Evolutionary conservation across 2,329 filamentous ascomycete species (phyloP), one percentile per base, ranked within the genome.

Genomic region (Chaetomiaceae sp.): DNA sequence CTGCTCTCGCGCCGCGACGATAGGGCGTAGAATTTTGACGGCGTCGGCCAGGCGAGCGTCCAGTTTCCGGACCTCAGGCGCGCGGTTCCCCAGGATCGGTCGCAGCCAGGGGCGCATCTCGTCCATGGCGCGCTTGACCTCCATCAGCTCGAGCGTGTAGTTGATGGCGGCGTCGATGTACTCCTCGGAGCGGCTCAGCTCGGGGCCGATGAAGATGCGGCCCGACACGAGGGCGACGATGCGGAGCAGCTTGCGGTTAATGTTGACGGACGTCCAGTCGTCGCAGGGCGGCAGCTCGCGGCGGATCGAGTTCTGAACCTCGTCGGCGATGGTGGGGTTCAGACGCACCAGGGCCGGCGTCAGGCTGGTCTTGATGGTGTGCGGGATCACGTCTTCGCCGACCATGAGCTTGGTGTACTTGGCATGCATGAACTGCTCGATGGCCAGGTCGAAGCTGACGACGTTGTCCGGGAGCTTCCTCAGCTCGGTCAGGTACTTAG

Each of bases 151-250:
- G 14, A 70, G 43, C 7, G 72, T 73, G 55, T 71, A 75, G 53
- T 69, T 69, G 48, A 74, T 72, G n/a, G 68, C 65, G 5, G 67
- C 62, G 32, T 73, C 64, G 3, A 75, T 56, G 54, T 74, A 75
- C 20, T 64, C 60, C 32, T 71, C 68, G 3, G 64, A 56, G 26
- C 67, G 69, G 51, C 69, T 71, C 1, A 74, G 63, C 42, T 73
- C 70, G 1, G 68, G 58, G 5, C 72, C 73, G 22, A 75, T 62
- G 42, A 75, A 75, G 22, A 75, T 58, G 10, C 68, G 62, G 3
- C 72, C 72, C 0, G 70, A 73, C 0, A 70, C 65, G 48, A 67
- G 68, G 39, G 68, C 70, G 1, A 76, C 67, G 32, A 75, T 66
- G 15, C 68, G 67, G 2, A 73, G 61, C 5, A 76, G 55, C 8